Evolutionary conservation across 2,329 filamentous ascomycete species (phyloP).

Genomic region (Stagonosporopsis cucurbitacearum): DNA sequence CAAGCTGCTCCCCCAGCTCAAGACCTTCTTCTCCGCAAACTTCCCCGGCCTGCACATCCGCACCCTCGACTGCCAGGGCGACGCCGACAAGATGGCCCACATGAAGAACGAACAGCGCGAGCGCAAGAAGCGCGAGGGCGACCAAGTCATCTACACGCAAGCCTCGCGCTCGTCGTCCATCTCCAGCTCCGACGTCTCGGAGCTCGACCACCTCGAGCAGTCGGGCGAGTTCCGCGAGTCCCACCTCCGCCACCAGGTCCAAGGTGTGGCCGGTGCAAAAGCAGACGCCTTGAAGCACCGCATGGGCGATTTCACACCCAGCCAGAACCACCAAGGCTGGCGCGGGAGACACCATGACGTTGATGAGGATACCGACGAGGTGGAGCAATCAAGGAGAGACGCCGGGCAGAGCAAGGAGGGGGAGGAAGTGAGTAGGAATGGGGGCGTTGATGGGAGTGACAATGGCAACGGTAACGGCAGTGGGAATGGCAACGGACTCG

Average conservation of each 20-base stretch:
- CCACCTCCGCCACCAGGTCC: constrained; percentile 41
- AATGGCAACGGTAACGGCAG: too few relatives aligned
- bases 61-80: constrained; percentile 73
- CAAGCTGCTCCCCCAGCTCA: constrained; percentile 73
- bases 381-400: constrained; percentile 13
- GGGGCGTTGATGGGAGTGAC: too few relatives aligned
- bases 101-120: constrained; percentile 80
- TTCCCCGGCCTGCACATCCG: constrained; percentile 79
- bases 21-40: constrained; percentile 72
- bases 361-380: constrained; percentile 24
- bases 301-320: constrained; percentile 33
- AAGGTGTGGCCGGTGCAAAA: constrained; percentile 32
- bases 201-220: constrained; percentile 54
- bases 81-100: constrained; percentile 72
- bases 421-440: neutral
- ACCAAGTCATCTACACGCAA: constrained; percentile 62
- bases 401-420: constrained; percentile 1
- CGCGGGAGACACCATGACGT: constrained; percentile 25
- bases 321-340: constrained; percentile 35
- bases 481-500: neutral
- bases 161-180: constrained; percentile 55
- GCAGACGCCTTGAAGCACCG: constrained; percentile 34
- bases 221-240: constrained; percentile 28
- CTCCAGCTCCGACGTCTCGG: constrained; percentile 64
- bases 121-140: constrained; percentile 70